Evolutionary conservation across 2,329 filamentous ascomycete genomes (phyloP).

Genomic region (Akanthomyces lecanii): DNA sequence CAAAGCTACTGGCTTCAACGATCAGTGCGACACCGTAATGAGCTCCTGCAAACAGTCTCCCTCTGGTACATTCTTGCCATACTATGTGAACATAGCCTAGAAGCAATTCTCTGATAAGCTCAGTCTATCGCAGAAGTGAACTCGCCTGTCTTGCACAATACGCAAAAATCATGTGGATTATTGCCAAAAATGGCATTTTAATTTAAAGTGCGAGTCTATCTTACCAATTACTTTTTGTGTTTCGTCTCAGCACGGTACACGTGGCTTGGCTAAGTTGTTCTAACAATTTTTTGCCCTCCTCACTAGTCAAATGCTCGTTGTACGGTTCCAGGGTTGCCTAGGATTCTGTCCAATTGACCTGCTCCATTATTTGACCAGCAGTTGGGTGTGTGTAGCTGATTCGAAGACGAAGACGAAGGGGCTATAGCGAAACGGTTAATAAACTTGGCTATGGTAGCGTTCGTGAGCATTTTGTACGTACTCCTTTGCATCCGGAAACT

Average conservation of each 20-base stretch:
- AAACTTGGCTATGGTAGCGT: not conserved
- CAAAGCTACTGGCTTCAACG: no score
- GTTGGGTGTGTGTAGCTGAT: constrained; percentile 72
- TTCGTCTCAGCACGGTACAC: not conserved
- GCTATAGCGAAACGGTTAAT: constrained; percentile 45
- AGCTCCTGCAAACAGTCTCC: no score
- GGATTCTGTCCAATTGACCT: constrained; percentile 95
- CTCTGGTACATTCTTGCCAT: no score
- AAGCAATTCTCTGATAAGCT: no score
- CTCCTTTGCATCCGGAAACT: constrained; percentile 77
- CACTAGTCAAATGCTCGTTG: constrained; percentile 25
- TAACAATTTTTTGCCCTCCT: not conserved
- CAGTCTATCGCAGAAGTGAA: no score
- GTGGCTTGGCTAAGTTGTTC: not conserved
- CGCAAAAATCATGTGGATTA: not conserved
- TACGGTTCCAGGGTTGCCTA: constrained; percentile 21
- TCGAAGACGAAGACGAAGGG: constrained; percentile 79
- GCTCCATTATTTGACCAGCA: constrained; percentile 71
- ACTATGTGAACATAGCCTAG: no score
- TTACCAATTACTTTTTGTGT: not conserved
- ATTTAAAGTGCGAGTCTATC: constrained; percentile 1
- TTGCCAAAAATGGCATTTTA: not conserved
- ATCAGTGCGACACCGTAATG: no score
- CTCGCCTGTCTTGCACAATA: not conserved
- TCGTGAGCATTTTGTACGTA: constrained; percentile 51